Conservation (phyloP, 495 filamentous ascomycete genomes). For the Stereocaulon alpinum region DNA sequence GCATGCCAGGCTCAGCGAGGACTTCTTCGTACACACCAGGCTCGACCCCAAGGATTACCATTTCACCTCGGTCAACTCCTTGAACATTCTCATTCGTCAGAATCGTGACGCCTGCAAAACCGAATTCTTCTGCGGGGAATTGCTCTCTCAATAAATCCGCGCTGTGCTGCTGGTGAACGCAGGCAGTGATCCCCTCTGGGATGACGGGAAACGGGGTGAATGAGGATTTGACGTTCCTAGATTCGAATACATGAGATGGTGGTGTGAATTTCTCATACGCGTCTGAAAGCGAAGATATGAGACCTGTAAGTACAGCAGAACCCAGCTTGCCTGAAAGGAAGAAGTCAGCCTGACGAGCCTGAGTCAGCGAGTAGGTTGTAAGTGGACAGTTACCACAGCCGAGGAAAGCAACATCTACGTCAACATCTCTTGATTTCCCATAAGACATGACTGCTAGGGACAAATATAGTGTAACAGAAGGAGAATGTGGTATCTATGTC, state of each 20-base stretch:
- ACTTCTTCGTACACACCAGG: conserved; percentile 16
- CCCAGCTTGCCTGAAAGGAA: conserved; percentile 5
- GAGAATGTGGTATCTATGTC: no score
- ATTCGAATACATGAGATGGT: background rate
- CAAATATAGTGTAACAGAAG: no score
- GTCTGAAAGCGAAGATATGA: background rate
- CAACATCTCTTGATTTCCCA: no score
- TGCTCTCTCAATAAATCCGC: background rate
- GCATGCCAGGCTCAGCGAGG: conserved; percentile 17
- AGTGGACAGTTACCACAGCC: conserved; percentile 7
- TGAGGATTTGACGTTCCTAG: background rate
- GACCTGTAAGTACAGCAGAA: conserved; percentile 8
- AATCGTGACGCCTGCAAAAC: conserved; percentile 2
- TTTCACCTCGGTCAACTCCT: conserved; percentile 13
- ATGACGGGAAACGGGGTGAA: background rate
- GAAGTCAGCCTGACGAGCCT: no score
- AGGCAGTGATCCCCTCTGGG: conserved; percentile 6
- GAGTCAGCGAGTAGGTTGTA: no score
- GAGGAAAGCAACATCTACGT: conserved; percentile 1
- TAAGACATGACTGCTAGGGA: background rate
- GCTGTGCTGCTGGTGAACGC: conserved; percentile 6
- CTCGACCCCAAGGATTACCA: conserved; percentile 19
- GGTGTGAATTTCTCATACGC: background rate
- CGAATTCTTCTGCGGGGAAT: background rate
- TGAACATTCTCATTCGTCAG: conserved; percentile 14